phyloP scores from a whole-genome alignment of 805 yeast genomes.

The Metschnikowia proteae region DNA sequence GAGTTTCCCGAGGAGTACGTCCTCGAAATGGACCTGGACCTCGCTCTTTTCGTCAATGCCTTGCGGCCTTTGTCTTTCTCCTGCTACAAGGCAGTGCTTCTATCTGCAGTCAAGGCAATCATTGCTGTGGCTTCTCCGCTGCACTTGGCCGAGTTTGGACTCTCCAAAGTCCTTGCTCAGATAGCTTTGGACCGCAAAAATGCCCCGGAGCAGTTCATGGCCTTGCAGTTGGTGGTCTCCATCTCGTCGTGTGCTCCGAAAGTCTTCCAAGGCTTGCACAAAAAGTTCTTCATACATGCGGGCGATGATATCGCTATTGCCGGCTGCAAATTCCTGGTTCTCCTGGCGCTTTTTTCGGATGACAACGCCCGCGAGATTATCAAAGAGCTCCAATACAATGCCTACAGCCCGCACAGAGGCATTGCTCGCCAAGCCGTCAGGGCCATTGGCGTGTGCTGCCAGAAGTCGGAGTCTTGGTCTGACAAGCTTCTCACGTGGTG shows the following conservation, averaged over 20 bases:
- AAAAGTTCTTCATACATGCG: constrained; percentile 54
- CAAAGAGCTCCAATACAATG: constrained; percentile 61
- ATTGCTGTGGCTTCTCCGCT: constrained; percentile 56
- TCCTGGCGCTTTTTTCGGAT: constrained; percentile 53
- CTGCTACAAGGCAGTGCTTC: constrained; percentile 54
- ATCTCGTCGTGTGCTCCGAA: constrained; percentile 11
- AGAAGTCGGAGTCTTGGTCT: constrained; percentile 45
- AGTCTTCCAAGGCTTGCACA: constrained; percentile 33
- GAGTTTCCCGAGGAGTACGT: constrained; percentile 32
- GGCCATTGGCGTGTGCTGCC: constrained; percentile 60
- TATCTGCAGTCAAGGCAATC: constrained; percentile 57
- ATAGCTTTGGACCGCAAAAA: constrained; percentile 28
- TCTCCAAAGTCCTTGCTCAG: constrained; percentile 51
- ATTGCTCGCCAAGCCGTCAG: constrained; percentile 49
- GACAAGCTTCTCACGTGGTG: constrained; percentile 62
- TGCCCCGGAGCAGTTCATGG: constrained; percentile 23
- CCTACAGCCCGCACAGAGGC: constrained; percentile 23
- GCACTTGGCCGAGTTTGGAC: constrained; percentile 43
- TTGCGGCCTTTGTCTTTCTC: constrained; percentile 47
- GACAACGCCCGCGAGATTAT: constrained; percentile 52
- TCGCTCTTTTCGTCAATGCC: constrained; percentile 49
- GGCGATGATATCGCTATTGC: constrained; percentile 46
- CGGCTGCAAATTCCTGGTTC: constrained; percentile 54
- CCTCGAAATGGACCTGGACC: constrained; percentile 51
- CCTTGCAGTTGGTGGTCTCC: constrained; percentile 45